Percentiles rank a stretch among this genome's conserved stretches.
Evolutionary conservation across 1,139 yeast species (phyloP).

Genomic region (Magnusiomyces ingens): DNA sequence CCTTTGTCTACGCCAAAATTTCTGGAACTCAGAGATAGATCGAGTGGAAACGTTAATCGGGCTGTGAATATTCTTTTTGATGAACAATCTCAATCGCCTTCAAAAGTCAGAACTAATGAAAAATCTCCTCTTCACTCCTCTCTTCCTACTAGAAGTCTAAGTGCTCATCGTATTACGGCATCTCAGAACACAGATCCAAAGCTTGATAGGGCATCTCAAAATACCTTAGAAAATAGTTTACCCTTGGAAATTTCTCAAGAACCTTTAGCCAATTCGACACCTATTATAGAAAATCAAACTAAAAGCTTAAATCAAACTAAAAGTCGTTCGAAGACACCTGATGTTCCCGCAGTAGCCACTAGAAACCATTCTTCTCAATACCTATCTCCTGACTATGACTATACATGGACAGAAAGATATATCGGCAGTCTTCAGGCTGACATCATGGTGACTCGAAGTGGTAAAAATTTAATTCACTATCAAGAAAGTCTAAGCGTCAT

Average conservation of each 20-base stretch:
- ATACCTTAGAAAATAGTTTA: too few relatives aligned
- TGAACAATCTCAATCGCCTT: neutral
- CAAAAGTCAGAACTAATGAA: neutral
- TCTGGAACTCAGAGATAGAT: constrained; percentile 18
- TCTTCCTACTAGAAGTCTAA: too few relatives aligned
- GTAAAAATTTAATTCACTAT: constrained; percentile 45
- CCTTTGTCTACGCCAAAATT: constrained; percentile 17
- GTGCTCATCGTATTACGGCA: too few relatives aligned
- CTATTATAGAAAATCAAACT: too few relatives aligned
- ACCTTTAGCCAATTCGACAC: too few relatives aligned
- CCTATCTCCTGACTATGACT: neutral
- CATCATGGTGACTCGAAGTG: constrained; percentile 82
- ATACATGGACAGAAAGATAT: constrained; percentile 33
- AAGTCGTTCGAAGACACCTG: too few relatives aligned
- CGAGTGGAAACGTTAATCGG: constrained; percentile 25
- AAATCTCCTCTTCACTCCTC: neutral
- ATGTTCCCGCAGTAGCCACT: too few relatives aligned
- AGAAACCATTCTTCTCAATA: too few relatives aligned
- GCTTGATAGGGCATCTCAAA: neutral
- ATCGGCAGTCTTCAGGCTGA: constrained; percentile 68
- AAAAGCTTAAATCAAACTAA: too few relatives aligned
- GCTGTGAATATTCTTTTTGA: constrained; percentile 31
- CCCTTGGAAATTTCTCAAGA: too few relatives aligned
- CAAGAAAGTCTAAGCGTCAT: constrained; percentile 43
- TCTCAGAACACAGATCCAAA: too few relatives aligned